phyloP scores from a whole-genome alignment of 2,329 filamentous ascomycete genomes.

The Pseudocercospora ulei region DNA sequence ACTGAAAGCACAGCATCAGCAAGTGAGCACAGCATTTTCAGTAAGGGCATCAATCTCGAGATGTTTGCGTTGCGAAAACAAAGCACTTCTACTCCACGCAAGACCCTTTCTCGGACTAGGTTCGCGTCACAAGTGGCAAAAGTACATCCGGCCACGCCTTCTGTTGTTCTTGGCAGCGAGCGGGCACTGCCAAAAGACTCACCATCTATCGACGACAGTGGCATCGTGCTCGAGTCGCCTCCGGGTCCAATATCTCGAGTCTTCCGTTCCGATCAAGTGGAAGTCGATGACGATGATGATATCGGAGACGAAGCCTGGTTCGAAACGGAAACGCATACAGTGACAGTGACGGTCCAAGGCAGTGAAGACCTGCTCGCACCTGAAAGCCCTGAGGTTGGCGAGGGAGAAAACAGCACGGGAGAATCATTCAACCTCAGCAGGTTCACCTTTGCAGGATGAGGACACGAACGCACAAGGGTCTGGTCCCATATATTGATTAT shows the following conservation, averaged over 20 bases:
- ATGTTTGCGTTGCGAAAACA: conserved; percentile 21
- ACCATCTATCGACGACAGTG: conserved; percentile 14
- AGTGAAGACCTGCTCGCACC: conserved; percentile 43
- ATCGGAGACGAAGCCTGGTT: conserved; percentile 25
- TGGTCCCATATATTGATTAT: neutral
- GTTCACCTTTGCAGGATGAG: conserved; percentile 35
- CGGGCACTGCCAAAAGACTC: neutral
- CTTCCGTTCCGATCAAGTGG: conserved; percentile 22
- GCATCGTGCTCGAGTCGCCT: conserved; percentile 14
- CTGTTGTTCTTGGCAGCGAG: neutral
- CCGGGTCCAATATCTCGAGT: conserved; percentile 3
- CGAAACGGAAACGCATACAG: conserved; percentile 24
- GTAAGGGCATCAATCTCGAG: conserved; percentile 22
- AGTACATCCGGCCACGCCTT: conserved; percentile 9
- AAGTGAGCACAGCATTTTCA: conserved; percentile 21
- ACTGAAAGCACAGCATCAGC: conserved; percentile 18
- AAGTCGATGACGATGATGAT: conserved; percentile 13
- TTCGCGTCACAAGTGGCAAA: conserved; percentile 11
- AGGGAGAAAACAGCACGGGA: conserved; percentile 32
- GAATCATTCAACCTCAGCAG: conserved; percentile 35
- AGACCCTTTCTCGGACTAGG: conserved; percentile 13
- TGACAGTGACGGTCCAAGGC: conserved; percentile 32
- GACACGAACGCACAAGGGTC: neutral
- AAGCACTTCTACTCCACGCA: conserved; percentile 11
- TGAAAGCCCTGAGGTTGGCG: conserved; percentile 37